These are phyloP conservation scores for Debaryomyces hansenii DNA, from an alignment of 805 yeast genomes.

Conservation along the genomic window DNA sequence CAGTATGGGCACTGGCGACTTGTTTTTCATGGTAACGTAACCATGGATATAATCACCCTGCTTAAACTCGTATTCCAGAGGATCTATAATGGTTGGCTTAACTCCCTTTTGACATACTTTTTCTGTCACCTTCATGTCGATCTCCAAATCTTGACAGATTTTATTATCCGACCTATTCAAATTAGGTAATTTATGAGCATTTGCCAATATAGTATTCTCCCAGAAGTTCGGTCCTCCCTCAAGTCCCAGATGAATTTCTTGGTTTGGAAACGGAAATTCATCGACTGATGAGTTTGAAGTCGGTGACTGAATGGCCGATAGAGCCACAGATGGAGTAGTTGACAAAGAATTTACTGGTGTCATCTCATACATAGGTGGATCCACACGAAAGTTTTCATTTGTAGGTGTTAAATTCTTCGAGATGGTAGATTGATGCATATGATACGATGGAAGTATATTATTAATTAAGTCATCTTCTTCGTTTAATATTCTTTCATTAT, in stretches of 20 bases:
- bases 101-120: conserved; percentile 41
- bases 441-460: conserved; percentile 44
- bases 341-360: conserved; percentile 18
- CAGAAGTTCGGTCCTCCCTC: conserved; percentile 31
- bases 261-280: conserved; percentile 18
- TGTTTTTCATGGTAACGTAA: conserved; percentile 38
- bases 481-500: not conserved
- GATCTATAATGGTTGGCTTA: conserved; percentile 33
- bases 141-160: conserved; percentile 25
- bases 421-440: conserved; percentile 44
- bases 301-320: conserved; percentile 12
- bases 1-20: conserved; percentile 28
- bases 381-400: conserved; percentile 38
- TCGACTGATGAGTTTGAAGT: conserved; percentile 3
- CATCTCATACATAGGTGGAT: conserved; percentile 40
- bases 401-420: conserved; percentile 35
- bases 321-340: conserved; percentile 6
- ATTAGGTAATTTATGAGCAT: conserved; percentile 39
- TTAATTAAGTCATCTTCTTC: conserved; percentile 22
- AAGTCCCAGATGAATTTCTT: conserved; percentile 4
- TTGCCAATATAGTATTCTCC: conserved; percentile 44
- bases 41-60: conserved; percentile 47
- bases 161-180: conserved; percentile 30
- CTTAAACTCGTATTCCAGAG: conserved; percentile 30
- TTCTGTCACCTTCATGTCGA: conserved; percentile 36